These are phyloP conservation scores for Stephanodiscus triporus DNA, from an alignment of 108 stramenopile genomes.

Conservation along the genomic window DNA sequence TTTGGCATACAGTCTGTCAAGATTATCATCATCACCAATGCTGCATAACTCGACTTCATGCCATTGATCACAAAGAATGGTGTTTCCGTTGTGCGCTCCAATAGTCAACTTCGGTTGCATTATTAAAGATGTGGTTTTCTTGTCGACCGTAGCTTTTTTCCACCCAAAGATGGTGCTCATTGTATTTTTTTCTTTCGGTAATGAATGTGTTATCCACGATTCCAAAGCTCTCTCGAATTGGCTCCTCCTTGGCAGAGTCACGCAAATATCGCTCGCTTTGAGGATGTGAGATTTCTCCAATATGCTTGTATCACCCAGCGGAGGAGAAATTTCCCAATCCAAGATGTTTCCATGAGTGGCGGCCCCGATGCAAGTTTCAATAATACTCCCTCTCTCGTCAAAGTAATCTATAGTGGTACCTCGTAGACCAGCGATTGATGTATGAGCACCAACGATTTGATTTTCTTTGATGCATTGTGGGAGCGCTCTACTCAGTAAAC, in stretches of 20 bases:
- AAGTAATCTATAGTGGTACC: conserved; percentile 23
- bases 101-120: not conserved
- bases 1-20: not conserved
- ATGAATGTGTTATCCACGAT: not conserved
- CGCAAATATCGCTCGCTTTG: not conserved
- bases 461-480: conserved; percentile 15
- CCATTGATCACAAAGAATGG: not conserved
- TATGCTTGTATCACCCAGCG: not conserved
- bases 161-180: no score
- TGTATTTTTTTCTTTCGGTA: not conserved
- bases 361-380: conserved; percentile 19
- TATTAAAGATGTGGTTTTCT: no score
- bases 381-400: conserved; percentile 22
- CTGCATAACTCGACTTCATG: not conserved
- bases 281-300: not conserved
- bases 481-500: not conserved
- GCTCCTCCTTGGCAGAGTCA: conserved; percentile 11
- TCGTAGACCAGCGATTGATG: conserved; percentile 13
- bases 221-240: not conserved
- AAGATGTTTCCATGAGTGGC: conserved; percentile 9
- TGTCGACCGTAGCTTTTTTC: no score
- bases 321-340: conserved; percentile 18
- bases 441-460: conserved; percentile 24
- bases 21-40: not conserved
- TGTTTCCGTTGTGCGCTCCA: conserved; percentile 5